These are phyloP conservation scores for Iberis pinnata DNA, from an alignment of 345 rosid genomes.

Conservation along the genomic window DNA sequence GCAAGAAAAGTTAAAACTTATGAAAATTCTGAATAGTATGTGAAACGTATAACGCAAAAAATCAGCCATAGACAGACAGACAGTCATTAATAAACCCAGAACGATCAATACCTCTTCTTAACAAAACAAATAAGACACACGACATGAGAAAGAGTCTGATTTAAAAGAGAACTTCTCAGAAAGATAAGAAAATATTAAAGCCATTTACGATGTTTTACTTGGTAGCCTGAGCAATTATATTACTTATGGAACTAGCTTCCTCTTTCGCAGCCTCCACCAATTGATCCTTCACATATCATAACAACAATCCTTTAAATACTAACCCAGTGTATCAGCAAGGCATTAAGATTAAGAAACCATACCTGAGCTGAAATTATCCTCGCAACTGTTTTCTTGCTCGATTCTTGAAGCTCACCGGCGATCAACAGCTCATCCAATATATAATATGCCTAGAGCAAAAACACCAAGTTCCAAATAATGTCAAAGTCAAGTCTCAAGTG, in stretches of 20 bases:
- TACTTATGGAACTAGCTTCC: conserved; percentile 39
- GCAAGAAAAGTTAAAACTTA: too few relatives aligned
- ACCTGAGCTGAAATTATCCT: conserved; percentile 87
- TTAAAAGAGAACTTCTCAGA: too few relatives aligned
- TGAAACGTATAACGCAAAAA: too few relatives aligned
- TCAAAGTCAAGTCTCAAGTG: not conserved
- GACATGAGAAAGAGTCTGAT: too few relatives aligned
- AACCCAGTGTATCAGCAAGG: not conserved
- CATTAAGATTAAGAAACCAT: not conserved
- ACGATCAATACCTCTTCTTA: too few relatives aligned
- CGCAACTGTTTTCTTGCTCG: conserved; percentile 91
- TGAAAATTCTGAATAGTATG: too few relatives aligned
- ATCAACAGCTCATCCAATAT: conserved; percentile 83
- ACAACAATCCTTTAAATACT: not conserved
- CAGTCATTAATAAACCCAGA: too few relatives aligned
- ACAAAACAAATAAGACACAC: too few relatives aligned
- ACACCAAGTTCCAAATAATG: conserved; percentile 6
- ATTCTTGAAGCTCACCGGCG: conserved; percentile 95
- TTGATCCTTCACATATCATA: conserved; percentile 52
- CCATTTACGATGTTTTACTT: conserved; percentile 46
- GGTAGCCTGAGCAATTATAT: conserved; percentile 92
- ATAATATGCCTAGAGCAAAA: conserved; percentile 63
- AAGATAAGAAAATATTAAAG: too few relatives aligned
- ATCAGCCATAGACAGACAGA: too few relatives aligned
- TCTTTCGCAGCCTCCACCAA: conserved; percentile 95